These are phyloP conservation scores for Fusarium pseudograminearum DNA, from an alignment of 2,329 filamentous ascomycete species.

Conservation along the genomic window DNA sequence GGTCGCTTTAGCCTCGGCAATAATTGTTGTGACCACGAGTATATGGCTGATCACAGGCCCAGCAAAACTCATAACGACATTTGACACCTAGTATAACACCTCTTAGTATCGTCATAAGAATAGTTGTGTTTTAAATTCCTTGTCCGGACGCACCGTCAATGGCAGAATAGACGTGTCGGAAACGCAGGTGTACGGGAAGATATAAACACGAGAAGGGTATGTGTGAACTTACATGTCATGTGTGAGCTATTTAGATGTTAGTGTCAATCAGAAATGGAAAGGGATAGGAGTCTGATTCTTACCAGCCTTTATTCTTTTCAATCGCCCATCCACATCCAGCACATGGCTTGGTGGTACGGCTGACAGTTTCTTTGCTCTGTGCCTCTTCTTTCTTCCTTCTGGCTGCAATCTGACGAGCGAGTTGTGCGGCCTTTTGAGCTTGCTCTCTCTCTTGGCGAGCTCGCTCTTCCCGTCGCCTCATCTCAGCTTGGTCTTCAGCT, in stretches of 20 bases:
- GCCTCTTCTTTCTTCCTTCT: conserved; percentile 53
- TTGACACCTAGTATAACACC: conserved; percentile 48
- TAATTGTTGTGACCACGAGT: conserved; percentile 36
- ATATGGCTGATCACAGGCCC: conserved; percentile 49
- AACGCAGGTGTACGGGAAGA: not conserved
- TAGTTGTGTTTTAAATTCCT: not conserved
- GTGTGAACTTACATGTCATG: conserved; percentile 56
- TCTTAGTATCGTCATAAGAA: conserved; percentile 24
- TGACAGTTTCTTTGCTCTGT: conserved; percentile 48
- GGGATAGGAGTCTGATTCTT: conserved; percentile 38
- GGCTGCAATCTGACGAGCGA: conserved; percentile 46
- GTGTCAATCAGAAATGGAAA: not conserved
- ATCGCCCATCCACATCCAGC: conserved; percentile 55
- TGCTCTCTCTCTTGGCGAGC: conserved; percentile 42
- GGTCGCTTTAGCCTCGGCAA: conserved; percentile 29
- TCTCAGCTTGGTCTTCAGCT: conserved; percentile 49
- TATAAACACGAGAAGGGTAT: not conserved
- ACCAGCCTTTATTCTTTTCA: conserved; percentile 59
- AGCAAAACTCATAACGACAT: conserved; percentile 53
- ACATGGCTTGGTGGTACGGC: conserved; percentile 53
- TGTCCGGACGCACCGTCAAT: conserved; percentile 32
- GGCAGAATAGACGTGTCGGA: conserved; percentile 8
- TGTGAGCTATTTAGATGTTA: conserved; percentile 52
- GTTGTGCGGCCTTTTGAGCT: conserved; percentile 45
- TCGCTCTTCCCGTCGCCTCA: conserved; percentile 40